Percentiles rank a stretch among this genome's conserved stretches.
phyloP scores from a whole-genome alignment of 495 filamentous ascomycete genomes.

The Neurospora sp. region DNA sequence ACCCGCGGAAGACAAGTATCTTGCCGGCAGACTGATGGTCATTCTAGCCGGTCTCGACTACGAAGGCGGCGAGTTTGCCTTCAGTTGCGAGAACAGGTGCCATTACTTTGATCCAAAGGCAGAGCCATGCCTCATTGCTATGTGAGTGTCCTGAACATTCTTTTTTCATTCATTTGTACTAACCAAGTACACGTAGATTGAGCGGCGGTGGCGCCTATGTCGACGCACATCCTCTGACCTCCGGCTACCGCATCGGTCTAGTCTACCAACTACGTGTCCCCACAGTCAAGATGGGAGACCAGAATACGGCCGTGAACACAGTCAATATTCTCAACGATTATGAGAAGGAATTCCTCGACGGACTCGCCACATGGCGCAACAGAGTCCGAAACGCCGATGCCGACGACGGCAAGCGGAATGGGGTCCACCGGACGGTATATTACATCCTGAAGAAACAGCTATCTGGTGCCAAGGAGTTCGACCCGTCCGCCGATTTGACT shows the following conservation, averaged over 20 bases:
- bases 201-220: not conserved
- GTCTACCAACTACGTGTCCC: slow-evolving; percentile 1
- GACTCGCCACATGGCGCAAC: not conserved
- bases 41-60: not conserved
- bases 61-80: not conserved
- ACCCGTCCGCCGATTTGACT: not conserved
- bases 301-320: not conserved
- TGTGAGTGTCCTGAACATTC: not conserved
- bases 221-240: not conserved
- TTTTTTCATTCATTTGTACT: not conserved
- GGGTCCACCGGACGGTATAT: not conserved
- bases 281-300: not conserved
- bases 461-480: not conserved
- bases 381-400: not conserved
- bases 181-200: not conserved
- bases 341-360: not conserved
- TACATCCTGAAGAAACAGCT: not conserved
- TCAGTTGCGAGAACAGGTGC: not conserved
- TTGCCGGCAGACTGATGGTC: not conserved
- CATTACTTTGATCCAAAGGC: not conserved
- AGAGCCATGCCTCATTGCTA: not conserved
- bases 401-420: not conserved
- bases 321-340: not conserved
- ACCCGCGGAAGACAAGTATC: not conserved
- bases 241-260: not conserved